Conservation (phyloP, 2,329 filamentous ascomycete genomes). For the Colletotrichum kahawae region DNA sequence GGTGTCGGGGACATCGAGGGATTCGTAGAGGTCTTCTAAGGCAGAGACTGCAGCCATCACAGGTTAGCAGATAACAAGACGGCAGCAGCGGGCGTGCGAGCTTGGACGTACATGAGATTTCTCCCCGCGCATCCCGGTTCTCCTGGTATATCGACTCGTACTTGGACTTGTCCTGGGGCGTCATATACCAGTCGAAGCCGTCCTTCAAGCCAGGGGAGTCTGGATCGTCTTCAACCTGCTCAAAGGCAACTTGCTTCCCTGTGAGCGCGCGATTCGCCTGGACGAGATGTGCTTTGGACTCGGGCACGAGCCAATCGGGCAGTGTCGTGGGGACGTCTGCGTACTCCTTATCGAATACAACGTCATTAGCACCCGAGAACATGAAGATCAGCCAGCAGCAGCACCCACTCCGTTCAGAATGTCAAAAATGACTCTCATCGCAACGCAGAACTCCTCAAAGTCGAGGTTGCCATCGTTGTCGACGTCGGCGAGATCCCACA, state of each 20-base stretch:
- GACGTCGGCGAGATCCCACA: conserved; percentile 97
- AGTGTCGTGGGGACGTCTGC: conserved; percentile 83
- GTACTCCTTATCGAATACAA: conserved; percentile 68
- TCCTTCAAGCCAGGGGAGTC: conserved; percentile 88
- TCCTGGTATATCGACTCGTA: conserved; percentile 98
- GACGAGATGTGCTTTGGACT: conserved; percentile 90
- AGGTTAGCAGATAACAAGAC: neutral
- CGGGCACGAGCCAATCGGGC: conserved; percentile 96
- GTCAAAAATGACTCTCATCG: conserved; percentile 98
- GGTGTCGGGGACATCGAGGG: conserved; percentile 73
- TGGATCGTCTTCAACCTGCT: conserved; percentile 81
- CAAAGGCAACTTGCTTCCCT: conserved; percentile 81
- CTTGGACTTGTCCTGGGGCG: conserved; percentile 84
- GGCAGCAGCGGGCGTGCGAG: neutral
- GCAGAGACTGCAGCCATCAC: conserved; percentile 65
- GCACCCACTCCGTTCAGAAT: conserved; percentile 85
- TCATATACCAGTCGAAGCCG: conserved; percentile 99
- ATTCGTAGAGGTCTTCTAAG: conserved; percentile 84
- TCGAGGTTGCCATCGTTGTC: conserved; percentile 97
- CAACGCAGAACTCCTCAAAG: conserved; percentile 99
- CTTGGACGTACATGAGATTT: conserved; percentile 71
- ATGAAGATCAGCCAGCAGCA: neutral
- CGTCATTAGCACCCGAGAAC: neutral
- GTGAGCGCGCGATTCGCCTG: conserved; percentile 82
- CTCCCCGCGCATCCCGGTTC: conserved; percentile 85